These are phyloP conservation scores for Sequoiadendron giganteum DNA, from an alignment of 75 land plant genomes.

Conservation along the genomic window DNA sequence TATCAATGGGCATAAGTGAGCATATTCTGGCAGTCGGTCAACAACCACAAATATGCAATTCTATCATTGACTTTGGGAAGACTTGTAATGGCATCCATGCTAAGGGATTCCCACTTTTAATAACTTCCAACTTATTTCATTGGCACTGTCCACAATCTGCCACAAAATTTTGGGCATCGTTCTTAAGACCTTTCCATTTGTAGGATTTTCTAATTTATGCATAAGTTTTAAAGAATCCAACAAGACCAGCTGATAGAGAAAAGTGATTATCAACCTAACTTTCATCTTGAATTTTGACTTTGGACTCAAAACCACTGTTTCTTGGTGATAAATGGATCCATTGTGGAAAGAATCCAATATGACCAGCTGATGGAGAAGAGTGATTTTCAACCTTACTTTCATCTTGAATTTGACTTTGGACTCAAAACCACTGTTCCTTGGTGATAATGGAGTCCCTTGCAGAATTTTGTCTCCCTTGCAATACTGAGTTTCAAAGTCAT, in stretches of 20 bases:
- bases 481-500: neutral
- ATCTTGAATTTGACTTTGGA: neutral
- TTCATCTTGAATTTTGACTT: neutral
- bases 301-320: neutral
- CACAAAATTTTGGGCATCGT: neutral
- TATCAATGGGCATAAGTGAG: neutral
- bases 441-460: no score
- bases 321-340: neutral
- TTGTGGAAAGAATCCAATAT: neutral
- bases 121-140: neutral
- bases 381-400: neutral
- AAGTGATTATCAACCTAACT: neutral
- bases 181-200: neutral
- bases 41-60: slow-evolving; percentile 8
- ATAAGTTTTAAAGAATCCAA: slow-evolving; percentile 2
- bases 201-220: neutral
- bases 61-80: neutral
- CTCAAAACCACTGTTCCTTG: neutral
- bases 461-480: neutral
- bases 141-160: neutral
- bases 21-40: neutral
- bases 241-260: neutral
- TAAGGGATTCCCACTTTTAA: neutral
- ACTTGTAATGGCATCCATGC: neutral
- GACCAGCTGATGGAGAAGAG: neutral